Base-by-base conservation (phyloP, 768 basidiomycete species). In the Tylopilus subfusipes region DNA sequence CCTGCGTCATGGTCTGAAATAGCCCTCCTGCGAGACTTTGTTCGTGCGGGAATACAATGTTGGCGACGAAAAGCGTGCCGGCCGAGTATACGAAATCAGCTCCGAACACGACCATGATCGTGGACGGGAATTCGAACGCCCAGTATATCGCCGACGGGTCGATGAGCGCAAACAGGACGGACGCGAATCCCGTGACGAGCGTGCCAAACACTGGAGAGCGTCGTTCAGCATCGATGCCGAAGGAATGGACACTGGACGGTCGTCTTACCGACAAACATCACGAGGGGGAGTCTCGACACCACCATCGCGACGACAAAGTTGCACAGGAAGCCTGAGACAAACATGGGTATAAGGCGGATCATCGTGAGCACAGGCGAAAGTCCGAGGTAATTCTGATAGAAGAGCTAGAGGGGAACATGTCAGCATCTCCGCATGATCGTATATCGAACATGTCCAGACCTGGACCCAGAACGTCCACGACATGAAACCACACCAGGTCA, bases 1-100 rank as follows among this genome's bases (percentile, higher is more conserved):
- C 84, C 74, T 87, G 85, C 5, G 80, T 85, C 79, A 91, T 82
- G 1, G 89, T 89, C 65, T 88, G 86, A 68, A 91, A 90, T n/a
- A 90, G 54, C 11, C 82, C 90, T 2, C 87, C 89, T 5, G 84
- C 82, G 4, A 90, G 74, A 67, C 82, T 84, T 67, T 92, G 90
- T 61, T 92, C 90, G 52, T 86, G 76, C 4, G 82, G 83, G 2
- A 78, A 65, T 2, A 82, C 77, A 12, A 86, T 76, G 61, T 84
- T 85, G 3, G 88, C 85, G 36, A 89, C 80, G 61, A 86, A 92
- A 14, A 92, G 71, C 5, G 86, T 86, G 2, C 90, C 90, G 0
- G 82, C 72, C 0, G 89, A 74, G 61, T 83, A 91, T 3, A 88
- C 82, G 56, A 92, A 88, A 61, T 92, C 90, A 1, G 82, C 87